Percentiles rank a stretch among this genome's conserved stretches.
Conservation (phyloP, 2,329 filamentous ascomycete genomes). For the Dactylellina haptotyla region DNA sequence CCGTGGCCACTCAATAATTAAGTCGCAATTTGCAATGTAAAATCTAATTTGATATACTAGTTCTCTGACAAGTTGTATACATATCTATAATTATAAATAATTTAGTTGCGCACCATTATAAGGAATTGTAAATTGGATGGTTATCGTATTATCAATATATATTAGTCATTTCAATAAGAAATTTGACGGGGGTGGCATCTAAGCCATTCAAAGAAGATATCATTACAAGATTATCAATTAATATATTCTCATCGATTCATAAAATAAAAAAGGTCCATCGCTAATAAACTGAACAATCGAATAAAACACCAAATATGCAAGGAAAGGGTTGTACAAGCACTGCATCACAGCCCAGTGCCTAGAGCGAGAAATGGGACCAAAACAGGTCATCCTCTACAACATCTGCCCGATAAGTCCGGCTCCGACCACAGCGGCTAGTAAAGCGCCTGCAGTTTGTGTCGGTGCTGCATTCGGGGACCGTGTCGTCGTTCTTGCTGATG, state of each 20-base stretch:
- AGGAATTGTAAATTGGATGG: too few species aligned
- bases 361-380: neutral
- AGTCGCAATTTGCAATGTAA: neutral
- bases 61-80: too few species aligned
- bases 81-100: too few species aligned
- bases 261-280: neutral
- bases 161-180: too few species aligned
- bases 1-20: neutral
- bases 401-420: conserved; percentile 37
- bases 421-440: conserved; percentile 15
- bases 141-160: too few species aligned
- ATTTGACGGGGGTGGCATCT: too few species aligned
- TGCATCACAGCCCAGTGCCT: too few species aligned
- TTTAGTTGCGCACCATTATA: too few species aligned
- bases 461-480: conserved; percentile 25
- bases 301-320: too few species aligned
- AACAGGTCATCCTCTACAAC: neutral
- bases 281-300: neutral
- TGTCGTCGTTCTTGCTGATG: neutral
- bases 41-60: too few species aligned
- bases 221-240: neutral
- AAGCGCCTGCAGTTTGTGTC: conserved; percentile 13
- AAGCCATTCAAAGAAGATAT: too few species aligned
- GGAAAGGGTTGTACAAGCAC: too few species aligned
- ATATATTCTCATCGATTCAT: neutral